Evolutionary conservation across 1,284 basidiomycete genomes (phyloP), one percentile per base, ranked within the genome.

Genomic region (Trichosporon asahii): DNA sequence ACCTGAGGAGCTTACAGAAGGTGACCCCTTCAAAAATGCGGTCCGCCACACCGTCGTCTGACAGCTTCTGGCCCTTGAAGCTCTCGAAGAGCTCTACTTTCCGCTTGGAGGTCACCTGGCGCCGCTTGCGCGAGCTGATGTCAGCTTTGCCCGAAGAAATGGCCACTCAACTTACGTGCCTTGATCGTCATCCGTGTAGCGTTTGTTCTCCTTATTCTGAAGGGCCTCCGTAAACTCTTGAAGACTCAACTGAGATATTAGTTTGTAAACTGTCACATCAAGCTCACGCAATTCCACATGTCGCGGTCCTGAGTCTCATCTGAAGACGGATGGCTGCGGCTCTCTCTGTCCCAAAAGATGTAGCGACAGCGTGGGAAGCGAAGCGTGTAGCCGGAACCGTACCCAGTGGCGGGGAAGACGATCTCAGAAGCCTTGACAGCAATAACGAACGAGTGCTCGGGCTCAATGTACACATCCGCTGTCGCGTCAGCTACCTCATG

Each of bases 381-480:
- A 88, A 95, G 72, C 0, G 83, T 82, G 66, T 80, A 80, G 2
- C 76, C 77, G 9, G 75, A 70, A 5, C 79, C 80, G 46, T 78
- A 82, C 23, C 76, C 76, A 15, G 77, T 79, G 21, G 74, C 81
- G 78, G 65, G 33, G 90, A 1, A 84, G 1, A 88, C 89, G 67
- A 97, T 91, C 79, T 96, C 94, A 0, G 94, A 91, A 0, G 92
- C 95, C 81, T 97, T 97, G 68, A 97, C 88, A 75, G 91, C 91
- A 73, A 97, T 75, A 37, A 97, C 90, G 81, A 85, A 84, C 0
- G 82, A 83, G 83, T 84, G 76, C 21, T 80, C 76, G 0, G 85
- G 84, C 15, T 80, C 71, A 64, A 86, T 84, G 70, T 83, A 82
- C 0, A 84, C 82, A 67, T 86, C 84, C 3, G 85, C 83, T 83